Base-by-base conservation (phyloP, 2,329 filamentous ascomycete species). In the Chalara sp. region DNA sequence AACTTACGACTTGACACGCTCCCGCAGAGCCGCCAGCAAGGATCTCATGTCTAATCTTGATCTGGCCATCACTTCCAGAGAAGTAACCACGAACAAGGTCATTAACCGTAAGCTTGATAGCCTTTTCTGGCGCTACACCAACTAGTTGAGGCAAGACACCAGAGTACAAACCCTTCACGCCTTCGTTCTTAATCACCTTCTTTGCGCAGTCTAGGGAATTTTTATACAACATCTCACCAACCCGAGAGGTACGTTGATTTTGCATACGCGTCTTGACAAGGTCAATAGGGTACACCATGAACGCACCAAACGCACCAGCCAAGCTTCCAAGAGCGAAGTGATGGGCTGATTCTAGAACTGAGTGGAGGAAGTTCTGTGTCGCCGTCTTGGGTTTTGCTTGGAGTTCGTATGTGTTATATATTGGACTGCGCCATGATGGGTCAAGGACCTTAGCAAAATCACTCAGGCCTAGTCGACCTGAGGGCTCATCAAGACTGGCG, bases 261-360 rank as follows among this genome's bases (percentile, higher is more conserved):
- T 99, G 93, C 84, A 99, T 87, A 54, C 93, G 84, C 1, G 93
- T 99, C 80, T 99, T 99, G 69, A 99, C 93, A 55, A 99, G 74
- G 73, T 99, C 93, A 65, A 99, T 97, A 29, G 93, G 93, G 68
- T 99, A 99, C 49, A 99, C 93, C 89, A 99, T 96, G 68, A 99
- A 97, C 10, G 93, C 93, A 67, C 93, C 93, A 66, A 99, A 99
- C 7, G 93, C 93, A 70, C 93, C 93, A 6, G 93, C 93, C 60
- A 96, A 60, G 67, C 87, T 90, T 53, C 93, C 93, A 6, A 99
- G 81, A 3, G 75, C 83, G 67, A 99, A 99, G 75, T 95, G 91
- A 70, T 96, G 95, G 2, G 76, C 80, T 1, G 91, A 95, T 65
- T 91, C 87, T 11, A 88, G 70, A 32, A 89, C 66, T 50, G 80